Percentiles rank a stretch among this genome's conserved stretches.
Conservation (phyloP, 1,284 basidiomycete species). For the Irpex rosettiformis region DNA sequence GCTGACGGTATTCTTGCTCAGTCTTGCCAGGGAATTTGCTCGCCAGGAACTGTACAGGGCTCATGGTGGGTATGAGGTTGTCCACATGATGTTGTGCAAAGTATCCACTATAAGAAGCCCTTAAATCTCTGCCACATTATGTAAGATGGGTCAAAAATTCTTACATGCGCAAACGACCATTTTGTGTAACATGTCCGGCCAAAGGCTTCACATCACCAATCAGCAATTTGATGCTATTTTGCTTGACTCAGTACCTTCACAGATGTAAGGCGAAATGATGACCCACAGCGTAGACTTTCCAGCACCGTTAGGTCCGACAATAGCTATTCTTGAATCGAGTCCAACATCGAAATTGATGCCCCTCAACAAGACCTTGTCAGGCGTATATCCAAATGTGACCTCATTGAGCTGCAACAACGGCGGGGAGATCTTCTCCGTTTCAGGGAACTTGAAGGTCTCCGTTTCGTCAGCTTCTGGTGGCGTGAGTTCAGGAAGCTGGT, state of each 20-base stretch:
- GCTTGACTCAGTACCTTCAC: background rate
- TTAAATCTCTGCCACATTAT: background rate
- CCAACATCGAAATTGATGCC: slow-evolving; percentile 88
- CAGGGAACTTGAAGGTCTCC: slow-evolving; percentile 92
- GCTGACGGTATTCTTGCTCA: slow-evolving; percentile 94
- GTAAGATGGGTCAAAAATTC: slow-evolving; percentile 20
- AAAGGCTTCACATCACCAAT: slow-evolving; percentile 87
- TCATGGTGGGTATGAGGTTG: slow-evolving; percentile 80
- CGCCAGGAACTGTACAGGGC: slow-evolving; percentile 90
- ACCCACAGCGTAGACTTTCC: slow-evolving; percentile 78
- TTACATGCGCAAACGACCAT: slow-evolving; percentile 86
- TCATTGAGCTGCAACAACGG: slow-evolving; percentile 94
- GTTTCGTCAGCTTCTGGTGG: slow-evolving; percentile 89
- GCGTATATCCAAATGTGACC: slow-evolving; percentile 88
- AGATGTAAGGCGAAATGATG: background rate
- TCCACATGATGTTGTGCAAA: slow-evolving; percentile 99
- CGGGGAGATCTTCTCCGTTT: slow-evolving; percentile 94
- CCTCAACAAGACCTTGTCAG: slow-evolving; percentile 79
- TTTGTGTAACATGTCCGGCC: slow-evolving; percentile 83
- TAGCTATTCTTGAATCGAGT: slow-evolving; percentile 85
- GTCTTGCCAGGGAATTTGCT: slow-evolving; percentile 91
- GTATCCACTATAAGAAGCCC: slow-evolving; percentile 58
- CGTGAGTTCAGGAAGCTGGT: slow-evolving; percentile 83
- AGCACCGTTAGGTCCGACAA: slow-evolving; percentile 83
- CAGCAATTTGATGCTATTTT: slow-evolving; percentile 82